Evolutionary conservation across 805 yeast genomes (phyloP).

Genomic region (Kuraishia cidri): DNA sequence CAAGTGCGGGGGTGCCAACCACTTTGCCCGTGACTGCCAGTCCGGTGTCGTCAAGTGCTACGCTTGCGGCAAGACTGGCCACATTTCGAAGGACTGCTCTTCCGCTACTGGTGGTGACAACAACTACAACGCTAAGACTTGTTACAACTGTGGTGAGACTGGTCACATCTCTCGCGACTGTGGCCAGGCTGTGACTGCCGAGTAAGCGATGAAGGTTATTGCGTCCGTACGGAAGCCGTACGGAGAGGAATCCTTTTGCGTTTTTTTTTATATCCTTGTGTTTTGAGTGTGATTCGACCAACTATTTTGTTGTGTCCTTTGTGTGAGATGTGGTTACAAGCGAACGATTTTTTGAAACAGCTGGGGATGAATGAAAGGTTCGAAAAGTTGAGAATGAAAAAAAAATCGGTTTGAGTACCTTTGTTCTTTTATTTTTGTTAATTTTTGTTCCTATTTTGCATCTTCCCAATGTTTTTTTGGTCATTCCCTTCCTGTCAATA

Average conservation of each 20-base stretch:
- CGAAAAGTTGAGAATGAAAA: too few species aligned
- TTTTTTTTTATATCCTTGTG: not conserved
- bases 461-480: too few species aligned
- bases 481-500: too few species aligned
- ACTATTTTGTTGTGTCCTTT: not conserved
- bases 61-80: constrained; percentile 88
- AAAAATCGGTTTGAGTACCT: too few species aligned
- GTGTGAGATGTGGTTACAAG: too few species aligned
- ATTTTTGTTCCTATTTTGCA: too few species aligned
- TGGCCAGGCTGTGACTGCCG: constrained; percentile 6
- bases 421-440: too few species aligned
- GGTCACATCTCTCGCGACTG: constrained; percentile 91
- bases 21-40: constrained; percentile 86
- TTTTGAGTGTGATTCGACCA: too few species aligned
- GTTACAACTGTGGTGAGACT: constrained; percentile 67
- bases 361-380: too few species aligned
- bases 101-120: constrained; percentile 40
- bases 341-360: too few species aligned
- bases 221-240: too few species aligned
- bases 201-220: not conserved
- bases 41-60: constrained; percentile 70
- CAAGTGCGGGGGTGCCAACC: constrained; percentile 92
- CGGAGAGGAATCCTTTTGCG: not conserved
- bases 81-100: constrained; percentile 77
- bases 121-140: constrained; percentile 38